These are phyloP conservation scores for Platismatia glauca DNA, from an alignment of 495 filamentous ascomycete species.

Conservation along the genomic window DNA sequence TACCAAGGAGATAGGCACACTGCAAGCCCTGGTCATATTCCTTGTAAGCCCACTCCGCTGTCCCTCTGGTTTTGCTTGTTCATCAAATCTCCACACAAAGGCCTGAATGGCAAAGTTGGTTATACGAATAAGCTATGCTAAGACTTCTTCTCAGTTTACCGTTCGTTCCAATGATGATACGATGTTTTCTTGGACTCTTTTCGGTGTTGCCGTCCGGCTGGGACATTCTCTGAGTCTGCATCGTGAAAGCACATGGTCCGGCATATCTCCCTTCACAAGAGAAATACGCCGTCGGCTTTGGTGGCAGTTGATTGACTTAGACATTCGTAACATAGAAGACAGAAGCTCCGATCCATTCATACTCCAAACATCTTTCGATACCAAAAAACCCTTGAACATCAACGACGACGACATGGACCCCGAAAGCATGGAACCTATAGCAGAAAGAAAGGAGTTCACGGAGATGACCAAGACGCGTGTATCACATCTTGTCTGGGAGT, in stretches of 20 bases:
- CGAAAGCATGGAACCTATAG: conserved; percentile 12
- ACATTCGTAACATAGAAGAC: conserved; percentile 64
- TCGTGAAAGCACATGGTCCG: conserved; percentile 31
- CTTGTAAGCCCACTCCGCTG: conserved; percentile 21
- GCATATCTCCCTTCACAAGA: conserved; percentile 35
- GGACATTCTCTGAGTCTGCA: conserved; percentile 60
- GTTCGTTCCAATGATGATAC: conserved; percentile 27
- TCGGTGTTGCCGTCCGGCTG: conserved; percentile 47
- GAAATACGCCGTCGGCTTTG: conserved; percentile 72
- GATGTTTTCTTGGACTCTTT: conserved; percentile 30
- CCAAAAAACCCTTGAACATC: conserved; percentile 46
- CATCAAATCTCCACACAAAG: neutral
- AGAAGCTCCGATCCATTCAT: conserved; percentile 64
- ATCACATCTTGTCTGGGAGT: conserved; percentile 12
- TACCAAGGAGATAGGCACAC: conserved; percentile 35
- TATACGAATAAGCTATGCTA: neutral
- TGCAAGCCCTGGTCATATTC: conserved; percentile 41
- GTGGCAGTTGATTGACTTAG: conserved; percentile 68
- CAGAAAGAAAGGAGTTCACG: conserved; percentile 17
- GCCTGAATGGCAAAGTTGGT: neutral
- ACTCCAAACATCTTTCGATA: conserved; percentile 54
- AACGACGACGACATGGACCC: conserved; percentile 23
- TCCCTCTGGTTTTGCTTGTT: neutral
- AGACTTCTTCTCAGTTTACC: neutral
- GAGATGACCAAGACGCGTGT: conserved; percentile 19